These are phyloP conservation scores for Brassica nigra DNA, from an alignment of 345 rosid species.

Conservation along the genomic window DNA sequence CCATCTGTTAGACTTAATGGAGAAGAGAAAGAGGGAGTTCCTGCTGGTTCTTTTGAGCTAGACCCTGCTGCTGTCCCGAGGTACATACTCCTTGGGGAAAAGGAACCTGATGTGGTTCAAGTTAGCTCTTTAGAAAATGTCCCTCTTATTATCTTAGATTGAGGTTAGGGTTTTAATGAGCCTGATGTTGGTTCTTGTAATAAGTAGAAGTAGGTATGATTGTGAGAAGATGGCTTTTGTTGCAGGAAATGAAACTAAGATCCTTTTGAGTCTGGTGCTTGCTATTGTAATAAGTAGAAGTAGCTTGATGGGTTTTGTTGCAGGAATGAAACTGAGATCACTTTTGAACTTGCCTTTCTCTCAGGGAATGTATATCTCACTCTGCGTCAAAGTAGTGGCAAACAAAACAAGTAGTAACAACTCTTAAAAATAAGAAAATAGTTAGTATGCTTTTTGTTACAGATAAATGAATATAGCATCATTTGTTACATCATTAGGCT, in stretches of 20 bases:
- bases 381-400: not conserved
- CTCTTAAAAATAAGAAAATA: not conserved
- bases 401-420: not conserved
- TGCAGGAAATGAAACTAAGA: not conserved
- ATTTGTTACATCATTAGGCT: not conserved
- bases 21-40: constrained; percentile 63
- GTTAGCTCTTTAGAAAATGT: not conserved
- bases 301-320: too few relatives aligned
- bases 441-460: not conserved
- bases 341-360: too few relatives aligned
- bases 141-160: not conserved
- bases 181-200: not conserved
- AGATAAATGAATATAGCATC: not conserved
- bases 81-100: not conserved
- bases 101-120: not conserved
- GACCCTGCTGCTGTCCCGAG: constrained; percentile 3
- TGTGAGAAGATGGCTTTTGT: not conserved
- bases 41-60: constrained; percentile 48
- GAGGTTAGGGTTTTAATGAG: not conserved
- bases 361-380: too few relatives aligned
- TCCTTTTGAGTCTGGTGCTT: not conserved
- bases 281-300: too few relatives aligned
- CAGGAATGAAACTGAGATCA: too few relatives aligned
- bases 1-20: constrained; percentile 69
- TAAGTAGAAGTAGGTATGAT: not conserved